Conservation (phyloP, 176 grass and related monocot genomes). For the Carex cristatella region DNA sequence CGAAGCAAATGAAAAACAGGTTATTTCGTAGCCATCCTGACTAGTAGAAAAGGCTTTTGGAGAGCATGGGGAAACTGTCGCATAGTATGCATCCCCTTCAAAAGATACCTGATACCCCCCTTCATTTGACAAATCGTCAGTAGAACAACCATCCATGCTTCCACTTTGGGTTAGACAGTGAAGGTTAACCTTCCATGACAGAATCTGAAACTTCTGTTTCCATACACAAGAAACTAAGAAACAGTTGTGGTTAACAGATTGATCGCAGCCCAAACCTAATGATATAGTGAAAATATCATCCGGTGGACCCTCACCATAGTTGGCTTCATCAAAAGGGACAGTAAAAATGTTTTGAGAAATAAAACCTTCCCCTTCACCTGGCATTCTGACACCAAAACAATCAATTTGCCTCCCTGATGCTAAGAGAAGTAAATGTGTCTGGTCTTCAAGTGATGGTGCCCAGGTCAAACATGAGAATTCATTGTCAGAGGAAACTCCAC, state of each 20-base stretch:
- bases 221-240: constrained; percentile 76
- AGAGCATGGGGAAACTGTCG: constrained; percentile 40
- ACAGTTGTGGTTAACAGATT: constrained; percentile 41
- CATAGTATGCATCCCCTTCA: constrained; percentile 41
- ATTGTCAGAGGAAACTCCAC: constrained; percentile 35
- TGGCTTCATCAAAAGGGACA: constrained; percentile 41
- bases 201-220: constrained; percentile 48
- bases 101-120: constrained; percentile 43
- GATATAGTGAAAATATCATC: constrained; percentile 72
- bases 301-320: constrained; percentile 39
- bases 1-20: constrained; percentile 48
- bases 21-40: constrained; percentile 39
- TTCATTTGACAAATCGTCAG: constrained; percentile 35
- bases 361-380: constrained; percentile 35
- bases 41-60: constrained; percentile 43
- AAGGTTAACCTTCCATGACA: constrained; percentile 69
- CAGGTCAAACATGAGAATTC: constrained; percentile 75
- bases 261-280: constrained; percentile 40
- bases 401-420: constrained; percentile 63
- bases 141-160: constrained; percentile 28
- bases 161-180: constrained; percentile 36
- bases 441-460: constrained; percentile 55
- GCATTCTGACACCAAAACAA: constrained; percentile 57
- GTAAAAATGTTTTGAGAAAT: constrained; percentile 61
- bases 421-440: constrained; percentile 69